These are phyloP conservation scores for Thelephora ganbajun DNA, from an alignment of 768 basidiomycete genomes.

Conservation along the genomic window DNA sequence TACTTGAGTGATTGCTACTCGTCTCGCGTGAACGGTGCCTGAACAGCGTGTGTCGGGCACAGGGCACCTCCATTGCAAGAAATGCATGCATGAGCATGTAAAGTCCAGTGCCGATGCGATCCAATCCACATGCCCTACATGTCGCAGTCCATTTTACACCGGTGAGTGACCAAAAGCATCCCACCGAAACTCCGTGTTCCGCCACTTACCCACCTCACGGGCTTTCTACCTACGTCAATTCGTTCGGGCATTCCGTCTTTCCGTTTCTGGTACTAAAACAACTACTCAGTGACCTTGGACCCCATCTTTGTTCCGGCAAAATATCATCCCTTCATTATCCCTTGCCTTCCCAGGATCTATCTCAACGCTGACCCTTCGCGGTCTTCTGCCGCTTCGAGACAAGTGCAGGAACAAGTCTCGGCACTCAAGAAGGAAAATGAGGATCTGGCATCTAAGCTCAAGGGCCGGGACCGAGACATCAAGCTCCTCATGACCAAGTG, in stretches of 20 bases:
- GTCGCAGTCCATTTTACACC: conserved; percentile 15
- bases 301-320: conserved; percentile 32
- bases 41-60: not conserved
- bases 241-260: not conserved
- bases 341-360: conserved; percentile 36
- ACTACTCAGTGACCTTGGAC: conserved; percentile 17
- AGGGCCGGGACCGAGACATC: conserved; percentile 25
- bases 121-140: conserved; percentile 18
- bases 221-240: too few species aligned
- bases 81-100: conserved; percentile 14
- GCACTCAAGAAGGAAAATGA: conserved; percentile 20
- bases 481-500: conserved; percentile 28
- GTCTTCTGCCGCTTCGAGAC: not conserved
- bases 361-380: conserved; percentile 16
- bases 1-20: too few species aligned
- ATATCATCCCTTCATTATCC: conserved; percentile 32
- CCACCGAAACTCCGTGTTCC: not conserved
- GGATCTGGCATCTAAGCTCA: conserved; percentile 24
- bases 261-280: not conserved
- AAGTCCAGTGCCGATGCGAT: conserved; percentile 14
- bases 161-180: conserved; percentile 8
- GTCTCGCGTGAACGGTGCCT: not conserved
- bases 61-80: conserved; percentile 20
- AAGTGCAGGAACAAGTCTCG: conserved; percentile 4
- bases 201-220: too few species aligned